Base-by-base conservation (phyloP, 345 rosid genomes). In the Hibiscus tridactylites region DNA sequence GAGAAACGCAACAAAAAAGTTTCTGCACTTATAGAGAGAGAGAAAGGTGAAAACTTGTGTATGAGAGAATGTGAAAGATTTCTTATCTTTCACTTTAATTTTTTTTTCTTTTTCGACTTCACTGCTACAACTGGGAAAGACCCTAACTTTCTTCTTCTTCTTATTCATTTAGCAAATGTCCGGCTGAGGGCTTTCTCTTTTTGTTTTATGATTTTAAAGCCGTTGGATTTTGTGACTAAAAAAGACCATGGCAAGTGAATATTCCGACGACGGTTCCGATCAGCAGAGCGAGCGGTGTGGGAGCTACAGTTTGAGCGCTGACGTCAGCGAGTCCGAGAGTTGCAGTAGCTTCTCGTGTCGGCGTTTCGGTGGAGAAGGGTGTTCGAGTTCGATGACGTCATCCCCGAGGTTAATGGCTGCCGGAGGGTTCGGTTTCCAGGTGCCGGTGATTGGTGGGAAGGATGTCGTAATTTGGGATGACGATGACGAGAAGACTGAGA, bases 251-350 rank as follows among this genome's bases (percentile, higher is more conserved):
- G 95, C 82, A 42, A 90, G 91, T 75, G 61, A 84, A 3, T 82
- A 88, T 19, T 89, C 96, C 58, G 96, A 90, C 61, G 93, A 90
- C 46, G 88, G 79, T 53, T 85, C 88, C 46, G 86, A 86, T 60
- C 84, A 73, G 83, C 85, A 65, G 81, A 90, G 97, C 73, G 96
- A 87, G 74, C 82, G 96, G 64, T 86, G 91, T 80, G 98, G 98
- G 3, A 92, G 97, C 65, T 96, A 96, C 84, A 88, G 95, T 64
- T 75, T 92, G 78, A 92, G 99, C 77, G 98, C 98, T 65, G 99
- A 96, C 75, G 82, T 96, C 81, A 92, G 97, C 75, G 97, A 96
- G 86, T 92, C 99, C 0, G 95, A 92, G 85, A 96, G 97, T 73
- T 89, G 90, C 17, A 88, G 93, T 75, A 87, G 97, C 78, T 90